Conservation (phyloP, 2,329 filamentous ascomycete genomes). For the Sporothrix dimorphospora region DNA sequence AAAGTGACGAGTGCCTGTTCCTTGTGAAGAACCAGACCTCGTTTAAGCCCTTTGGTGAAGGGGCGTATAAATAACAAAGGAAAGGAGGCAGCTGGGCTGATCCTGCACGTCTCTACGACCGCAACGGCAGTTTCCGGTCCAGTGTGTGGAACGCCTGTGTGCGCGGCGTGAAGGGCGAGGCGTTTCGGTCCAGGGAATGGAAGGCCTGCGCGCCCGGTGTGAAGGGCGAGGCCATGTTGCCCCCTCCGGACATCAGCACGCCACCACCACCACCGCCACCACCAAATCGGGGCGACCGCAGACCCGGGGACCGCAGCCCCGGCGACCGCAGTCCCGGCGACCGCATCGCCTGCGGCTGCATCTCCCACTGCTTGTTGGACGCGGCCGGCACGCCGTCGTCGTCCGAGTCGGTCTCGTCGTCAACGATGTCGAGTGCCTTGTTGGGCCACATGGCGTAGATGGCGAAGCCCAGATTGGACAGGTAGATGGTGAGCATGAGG, state of each 20-base stretch:
- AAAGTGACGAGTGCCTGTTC: neutral
- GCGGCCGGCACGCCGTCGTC: constrained; percentile 38
- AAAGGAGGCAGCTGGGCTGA: neutral
- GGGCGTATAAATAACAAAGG: neutral
- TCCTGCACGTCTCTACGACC: constrained; percentile 35
- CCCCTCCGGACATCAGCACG: constrained; percentile 7
- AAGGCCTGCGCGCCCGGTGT: constrained; percentile 46
- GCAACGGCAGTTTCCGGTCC: constrained; percentile 60
- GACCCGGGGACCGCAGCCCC: neutral
- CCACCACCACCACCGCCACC: neutral
- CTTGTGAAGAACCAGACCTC: too few species aligned
- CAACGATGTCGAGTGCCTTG: constrained; percentile 53
- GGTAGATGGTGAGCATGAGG: constrained; percentile 66
- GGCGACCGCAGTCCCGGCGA: constrained; percentile 22
- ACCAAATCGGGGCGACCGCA: neutral
- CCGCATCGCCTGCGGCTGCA: constrained; percentile 29
- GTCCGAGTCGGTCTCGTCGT: constrained; percentile 47
- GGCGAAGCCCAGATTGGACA: constrained; percentile 61
- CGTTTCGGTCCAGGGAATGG: neutral
- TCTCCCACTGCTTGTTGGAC: constrained; percentile 56
- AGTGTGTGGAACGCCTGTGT: constrained; percentile 62
- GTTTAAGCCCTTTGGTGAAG: neutral
- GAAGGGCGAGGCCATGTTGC: constrained; percentile 24
- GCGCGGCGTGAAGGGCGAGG: constrained; percentile 31
- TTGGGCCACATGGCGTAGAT: constrained; percentile 63